These are phyloP conservation scores for Effrenium voratum DNA, from an alignment of 73 alveolate species.

Conservation along the genomic window DNA sequence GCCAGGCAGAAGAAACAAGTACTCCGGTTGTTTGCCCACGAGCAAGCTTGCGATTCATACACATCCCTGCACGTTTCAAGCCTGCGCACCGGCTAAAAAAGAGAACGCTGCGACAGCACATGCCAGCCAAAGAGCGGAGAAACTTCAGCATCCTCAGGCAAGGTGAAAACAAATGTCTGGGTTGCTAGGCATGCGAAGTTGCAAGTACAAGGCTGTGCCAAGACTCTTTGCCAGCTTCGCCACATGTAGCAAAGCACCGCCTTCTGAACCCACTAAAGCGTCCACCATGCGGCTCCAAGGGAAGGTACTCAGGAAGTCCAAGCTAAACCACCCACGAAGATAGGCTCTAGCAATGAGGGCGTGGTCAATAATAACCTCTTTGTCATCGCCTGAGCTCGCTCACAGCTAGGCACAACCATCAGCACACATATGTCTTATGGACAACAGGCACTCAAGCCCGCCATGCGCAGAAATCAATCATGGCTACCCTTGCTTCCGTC, in stretches of 20 bases:
- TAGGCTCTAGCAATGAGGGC: conserved; percentile 51
- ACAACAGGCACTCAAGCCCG: neutral
- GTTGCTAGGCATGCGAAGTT: neutral
- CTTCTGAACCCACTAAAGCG: conserved; percentile 57
- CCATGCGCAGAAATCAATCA: too few species aligned
- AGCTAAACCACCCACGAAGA: conserved; percentile 64
- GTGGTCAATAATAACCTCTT: conserved; percentile 32
- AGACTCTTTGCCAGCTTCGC: conserved; percentile 61
- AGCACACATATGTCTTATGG: neutral
- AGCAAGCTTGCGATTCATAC: neutral
- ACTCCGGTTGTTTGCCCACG: neutral
- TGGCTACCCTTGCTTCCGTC: too few species aligned
- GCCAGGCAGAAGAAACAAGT: neutral
- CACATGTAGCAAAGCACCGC: conserved; percentile 61
- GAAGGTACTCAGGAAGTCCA: conserved; percentile 34
- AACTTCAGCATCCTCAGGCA: conserved; percentile 51
- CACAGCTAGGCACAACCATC: neutral
- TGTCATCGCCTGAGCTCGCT: conserved; percentile 60
- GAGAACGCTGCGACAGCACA: neutral
- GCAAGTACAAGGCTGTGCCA: neutral
- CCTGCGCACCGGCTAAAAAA: neutral
- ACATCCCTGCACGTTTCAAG: neutral
- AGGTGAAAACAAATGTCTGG: neutral
- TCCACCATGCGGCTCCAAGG: conserved; percentile 71
- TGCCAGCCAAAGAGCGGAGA: conserved; percentile 28